Base-by-base conservation (phyloP, 139 green algal species). In the Mychonastes homosphaera region DNA sequence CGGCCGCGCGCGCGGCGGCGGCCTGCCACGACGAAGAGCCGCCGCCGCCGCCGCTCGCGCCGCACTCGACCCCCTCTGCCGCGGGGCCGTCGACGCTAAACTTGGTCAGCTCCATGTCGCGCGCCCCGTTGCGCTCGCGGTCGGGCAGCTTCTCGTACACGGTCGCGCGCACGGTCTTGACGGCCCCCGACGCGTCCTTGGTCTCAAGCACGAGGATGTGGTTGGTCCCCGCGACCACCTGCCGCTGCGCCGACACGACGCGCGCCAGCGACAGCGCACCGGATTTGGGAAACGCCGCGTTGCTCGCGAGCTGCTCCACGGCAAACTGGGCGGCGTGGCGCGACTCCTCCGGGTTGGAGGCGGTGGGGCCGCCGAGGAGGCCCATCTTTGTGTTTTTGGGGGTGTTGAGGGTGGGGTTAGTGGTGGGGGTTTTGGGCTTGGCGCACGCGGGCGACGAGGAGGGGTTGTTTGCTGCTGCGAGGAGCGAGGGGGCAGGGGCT, bases 201-300 rank as follows among this genome's bases (percentile, higher is more conserved):
- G 57, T 40, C 23, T 64, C 57, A 13, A 64, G 15, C 23, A 32
- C 28, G 16, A 64, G 46, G 12, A 56, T 48, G 33, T 64, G 44
- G 44, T 64, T 64, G 15, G 24, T 64, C 45, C 57, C 57, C 12
- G 45, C 28, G 6, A 64, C 57, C 10, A 64, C 57, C 57, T 65
- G 58, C 12, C 27, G 41, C 34, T 65, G 56, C 23, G 58, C 58
- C 23, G 58, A 57, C n/a, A 65, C 46, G 23, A 65, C 47, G 19
- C 50, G 56, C 1, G 7, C 35, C 3, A 65, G 35, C 46, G 41
- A 27, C 15, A 65, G 47, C 16, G 21, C 32, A 27, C 58, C 58
- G 6, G 53, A n/a, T 19, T 43, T 63, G 8, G 56, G 41, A 28
- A 65, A 57, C 47, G 56, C 57, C 15, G 58, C 58, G 35, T 65